Evolutionary conservation across 768 basidiomycete species (phyloP), one percentile per base, ranked within the genome.

Genomic region (button mushroom (Agaricus bisporus)): DNA sequence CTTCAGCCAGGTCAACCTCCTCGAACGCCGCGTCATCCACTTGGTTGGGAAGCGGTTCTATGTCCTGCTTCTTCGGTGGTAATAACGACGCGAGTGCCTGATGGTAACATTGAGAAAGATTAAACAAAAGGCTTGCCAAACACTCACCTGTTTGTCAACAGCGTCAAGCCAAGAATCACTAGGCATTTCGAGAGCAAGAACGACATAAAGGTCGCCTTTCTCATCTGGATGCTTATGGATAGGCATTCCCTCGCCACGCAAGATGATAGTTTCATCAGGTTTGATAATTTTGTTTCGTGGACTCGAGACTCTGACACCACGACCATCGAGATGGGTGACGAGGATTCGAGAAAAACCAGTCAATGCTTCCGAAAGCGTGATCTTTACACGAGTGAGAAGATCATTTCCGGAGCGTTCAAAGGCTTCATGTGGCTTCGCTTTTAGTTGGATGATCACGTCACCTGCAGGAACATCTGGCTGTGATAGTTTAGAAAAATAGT

Each of bases 301-400:
- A 59, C 81, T 86, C 0, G 82, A 70, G 11, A 97, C 80, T 36
- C 81, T 82, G 48, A 98, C 77, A n/a, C 93, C 93, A 12, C 93
- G 82, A 9, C 94, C 94, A 63, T 99, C 95, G 28, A 99, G 76
- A 66, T 99, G 95, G 6, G 86, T 89, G 54, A 99, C 73, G 20
- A 97, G 70, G 57, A 98, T 86, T 25, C 95, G 83, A 44, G 86
- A 89, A 72, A 99, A 95, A n/a, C 95, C 95, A 49, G 97, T 79
- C 9, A 98, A 79, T 3, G 94, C 91, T 69, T 99, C 95, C 9
- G 94, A 95, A 26, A 98, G 75, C 0, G 92, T 95, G 53, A 99
- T 86, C 43, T 84, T 83, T 53, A 93, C 81, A 29, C 80, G 83
- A 2, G 90, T 83, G 37, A 89, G 73, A 29, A 99, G 78, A 63